Percentiles rank a stretch among this genome's conserved stretches.
Evolutionary conservation across 192 early-diverging fungal species (phyloP).

Genomic region (Bifiguratus adelaidae): DNA sequence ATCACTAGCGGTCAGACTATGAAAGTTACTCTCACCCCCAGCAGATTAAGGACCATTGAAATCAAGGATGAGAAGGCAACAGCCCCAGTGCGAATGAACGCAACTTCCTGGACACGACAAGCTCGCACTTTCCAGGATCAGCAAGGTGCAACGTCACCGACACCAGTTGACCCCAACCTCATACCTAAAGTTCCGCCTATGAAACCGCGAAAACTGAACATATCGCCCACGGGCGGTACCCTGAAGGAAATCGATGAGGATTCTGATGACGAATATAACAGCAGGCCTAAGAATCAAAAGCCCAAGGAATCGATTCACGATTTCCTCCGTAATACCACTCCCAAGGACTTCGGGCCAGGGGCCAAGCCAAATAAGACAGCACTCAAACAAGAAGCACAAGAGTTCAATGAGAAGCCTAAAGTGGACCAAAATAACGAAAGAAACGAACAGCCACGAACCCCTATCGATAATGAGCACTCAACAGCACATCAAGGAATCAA

Average conservation of each 20-base stretch:
- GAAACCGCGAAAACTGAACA: background rate
- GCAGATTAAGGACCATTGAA: slow-evolving; percentile 43
- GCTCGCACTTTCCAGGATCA: too few species aligned
- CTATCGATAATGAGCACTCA: background rate
- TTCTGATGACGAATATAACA: too few species aligned
- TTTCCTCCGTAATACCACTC: background rate
- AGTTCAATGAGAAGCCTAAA: too few species aligned
- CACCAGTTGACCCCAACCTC: background rate
- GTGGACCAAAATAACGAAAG: too few species aligned
- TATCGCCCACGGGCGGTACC: background rate
- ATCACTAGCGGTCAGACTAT: slow-evolving; percentile 41
- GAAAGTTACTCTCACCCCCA: slow-evolving; percentile 49
- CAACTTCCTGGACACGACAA: too few species aligned
- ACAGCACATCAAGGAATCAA: background rate
- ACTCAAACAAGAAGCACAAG: background rate
- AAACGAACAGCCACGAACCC: background rate
- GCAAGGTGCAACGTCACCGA: background rate
- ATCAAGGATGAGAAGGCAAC: too few species aligned
- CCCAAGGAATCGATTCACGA: background rate
- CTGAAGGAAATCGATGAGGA: background rate
- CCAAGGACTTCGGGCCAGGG: background rate
- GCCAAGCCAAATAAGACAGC: background rate
- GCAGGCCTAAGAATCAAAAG: too few species aligned
- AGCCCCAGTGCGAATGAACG: too few species aligned
- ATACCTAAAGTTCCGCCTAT: background rate